A percentile compares a stretch with the other conserved stretches of the same genome.
Conservation (phyloP, 1,139 yeast species). For the Geotrichum histeridarum region DNA sequence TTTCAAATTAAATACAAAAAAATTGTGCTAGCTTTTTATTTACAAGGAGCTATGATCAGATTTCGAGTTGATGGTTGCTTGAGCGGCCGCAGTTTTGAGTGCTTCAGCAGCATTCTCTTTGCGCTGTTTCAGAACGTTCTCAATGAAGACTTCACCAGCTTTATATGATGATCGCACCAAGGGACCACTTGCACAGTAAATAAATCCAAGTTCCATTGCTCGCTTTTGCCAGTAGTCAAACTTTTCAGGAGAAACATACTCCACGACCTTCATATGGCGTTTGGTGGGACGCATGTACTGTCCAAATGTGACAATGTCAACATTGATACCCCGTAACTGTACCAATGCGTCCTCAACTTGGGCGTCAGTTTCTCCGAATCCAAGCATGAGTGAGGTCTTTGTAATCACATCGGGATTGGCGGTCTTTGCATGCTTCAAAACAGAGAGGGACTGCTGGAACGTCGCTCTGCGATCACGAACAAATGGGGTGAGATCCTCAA, state of each 20-base stretch:
- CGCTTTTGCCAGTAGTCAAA: constrained; percentile 88
- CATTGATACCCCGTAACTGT: constrained; percentile 67
- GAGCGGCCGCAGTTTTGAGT: constrained; percentile 8
- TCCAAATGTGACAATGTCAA: constrained; percentile 97
- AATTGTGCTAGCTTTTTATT: background rate
- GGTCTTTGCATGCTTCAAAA: constrained; percentile 73
- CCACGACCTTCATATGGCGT: constrained; percentile 97
- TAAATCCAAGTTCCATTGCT: constrained; percentile 86
- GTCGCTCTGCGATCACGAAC: constrained; percentile 96
- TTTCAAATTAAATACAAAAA: background rate
- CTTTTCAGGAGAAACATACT: constrained; percentile 89
- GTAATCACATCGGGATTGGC: constrained; percentile 73
- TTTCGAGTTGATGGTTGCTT: background rate
- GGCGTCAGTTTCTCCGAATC: constrained; percentile 93
- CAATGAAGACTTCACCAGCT: constrained; percentile 97
- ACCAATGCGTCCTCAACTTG: constrained; percentile 70
- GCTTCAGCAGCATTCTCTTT: constrained; percentile 12
- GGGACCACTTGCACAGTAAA: constrained; percentile 96
- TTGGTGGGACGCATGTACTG: constrained; percentile 99
- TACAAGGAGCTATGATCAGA: constrained; percentile 3
- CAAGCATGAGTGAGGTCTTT: constrained; percentile 93
- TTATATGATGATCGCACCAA: constrained; percentile 93
- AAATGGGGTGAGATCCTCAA: constrained; percentile 88
- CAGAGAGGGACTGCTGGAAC: constrained; percentile 78
- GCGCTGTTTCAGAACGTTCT: constrained; percentile 82